Conservation (phyloP, 441 rosid species). For the Gossypium davidsonii region DNA sequence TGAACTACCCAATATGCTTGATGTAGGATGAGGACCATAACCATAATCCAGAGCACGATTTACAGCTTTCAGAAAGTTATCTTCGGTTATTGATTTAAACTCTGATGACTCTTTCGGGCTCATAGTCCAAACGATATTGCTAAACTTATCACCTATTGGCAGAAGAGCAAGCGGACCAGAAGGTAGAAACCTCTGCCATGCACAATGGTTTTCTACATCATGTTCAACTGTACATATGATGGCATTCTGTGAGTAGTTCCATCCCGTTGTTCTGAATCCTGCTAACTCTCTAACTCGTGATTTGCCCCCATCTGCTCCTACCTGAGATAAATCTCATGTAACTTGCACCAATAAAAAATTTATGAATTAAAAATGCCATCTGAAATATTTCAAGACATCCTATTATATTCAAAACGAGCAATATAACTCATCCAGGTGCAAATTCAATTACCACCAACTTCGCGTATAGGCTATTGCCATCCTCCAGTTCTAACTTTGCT, state of each 20-base stretch:
- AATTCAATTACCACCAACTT: slow-evolving; percentile 72
- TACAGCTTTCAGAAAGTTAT: slow-evolving; percentile 62
- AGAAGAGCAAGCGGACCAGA: slow-evolving; percentile 85
- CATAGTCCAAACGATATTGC: slow-evolving; percentile 97
- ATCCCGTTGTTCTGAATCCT: slow-evolving; percentile 72
- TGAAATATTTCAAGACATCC: neutral
- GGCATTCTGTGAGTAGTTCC: slow-evolving; percentile 91
- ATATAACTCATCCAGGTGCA: slow-evolving; percentile 11
- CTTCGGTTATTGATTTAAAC: slow-evolving; percentile 61
- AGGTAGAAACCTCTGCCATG: slow-evolving; percentile 95
- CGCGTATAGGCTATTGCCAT: slow-evolving; percentile 61
- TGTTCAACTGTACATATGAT: slow-evolving; percentile 91
- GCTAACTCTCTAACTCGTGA: slow-evolving; percentile 80
- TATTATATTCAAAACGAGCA: neutral
- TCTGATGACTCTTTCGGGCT: slow-evolving; percentile 65
- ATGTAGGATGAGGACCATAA: slow-evolving; percentile 72
- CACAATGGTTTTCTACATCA: slow-evolving; percentile 52
- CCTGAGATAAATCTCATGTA: slow-evolving; percentile 38
- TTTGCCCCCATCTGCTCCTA: slow-evolving; percentile 91
- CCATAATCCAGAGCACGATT: slow-evolving; percentile 82
- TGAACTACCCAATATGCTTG: slow-evolving; percentile 31
- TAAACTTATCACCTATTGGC: slow-evolving; percentile 77
- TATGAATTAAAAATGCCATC: neutral
- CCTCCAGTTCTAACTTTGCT: slow-evolving; percentile 67
- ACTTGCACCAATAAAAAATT: neutral